Percentiles rank a stretch among this genome's conserved stretches.
Conservation (phyloP, 2,329 filamentous ascomycete species). For the Bipolaris sorokiniana region DNA sequence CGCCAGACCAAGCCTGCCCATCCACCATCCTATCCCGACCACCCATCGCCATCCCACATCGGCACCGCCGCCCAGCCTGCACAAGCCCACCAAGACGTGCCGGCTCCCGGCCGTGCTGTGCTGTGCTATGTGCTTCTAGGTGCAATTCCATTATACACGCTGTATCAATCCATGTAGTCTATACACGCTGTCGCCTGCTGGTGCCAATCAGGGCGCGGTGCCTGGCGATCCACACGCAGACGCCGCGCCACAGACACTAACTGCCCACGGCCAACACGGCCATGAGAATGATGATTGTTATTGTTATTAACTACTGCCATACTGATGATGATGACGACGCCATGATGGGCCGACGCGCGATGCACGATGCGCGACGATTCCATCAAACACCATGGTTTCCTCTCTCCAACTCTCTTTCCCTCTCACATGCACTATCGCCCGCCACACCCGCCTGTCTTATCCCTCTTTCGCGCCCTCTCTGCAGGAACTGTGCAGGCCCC, state of each 20-base stretch:
- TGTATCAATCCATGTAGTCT: no score
- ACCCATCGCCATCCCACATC: no score
- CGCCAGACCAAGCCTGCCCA: slow-evolving; percentile 6
- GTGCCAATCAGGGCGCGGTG: neutral
- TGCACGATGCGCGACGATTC: neutral
- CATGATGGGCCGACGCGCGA: neutral
- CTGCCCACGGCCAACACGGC: neutral
- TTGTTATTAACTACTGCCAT: no score
- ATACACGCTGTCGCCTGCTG: no score
- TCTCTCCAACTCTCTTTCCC: neutral
- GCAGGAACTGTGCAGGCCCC: neutral
- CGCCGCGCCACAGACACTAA: neutral
- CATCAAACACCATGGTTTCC: neutral
- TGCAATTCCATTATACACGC: no score
- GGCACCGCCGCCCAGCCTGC: neutral
- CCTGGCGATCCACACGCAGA: neutral
- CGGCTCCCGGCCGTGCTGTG: neutral
- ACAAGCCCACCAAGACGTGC: neutral
- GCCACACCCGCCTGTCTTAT: slow-evolving; percentile 5
- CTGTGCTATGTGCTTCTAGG: no score
- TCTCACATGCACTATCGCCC: neutral
- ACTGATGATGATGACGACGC: neutral
- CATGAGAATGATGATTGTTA: neutral
- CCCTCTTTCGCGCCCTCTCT: neutral
- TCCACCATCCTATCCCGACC: neutral